Conservation (phyloP, 345 rosid genomes). For the Barbarea vulgaris region DNA sequence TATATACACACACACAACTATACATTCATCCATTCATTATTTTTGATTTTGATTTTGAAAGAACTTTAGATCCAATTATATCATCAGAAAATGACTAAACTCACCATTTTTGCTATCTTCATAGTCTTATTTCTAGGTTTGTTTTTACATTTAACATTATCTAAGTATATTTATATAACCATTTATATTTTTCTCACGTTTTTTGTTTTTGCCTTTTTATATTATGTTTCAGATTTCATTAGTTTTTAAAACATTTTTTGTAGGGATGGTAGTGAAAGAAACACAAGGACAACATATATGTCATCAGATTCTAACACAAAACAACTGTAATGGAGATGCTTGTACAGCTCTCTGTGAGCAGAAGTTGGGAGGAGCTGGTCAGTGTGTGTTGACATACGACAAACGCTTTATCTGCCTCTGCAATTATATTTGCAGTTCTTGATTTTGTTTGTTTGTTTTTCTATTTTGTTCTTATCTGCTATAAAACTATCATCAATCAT, state of each 20-base stretch:
- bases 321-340: conserved; percentile 10
- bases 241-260: neutral
- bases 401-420: conserved; percentile 22
- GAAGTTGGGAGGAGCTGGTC: conserved; percentile 31
- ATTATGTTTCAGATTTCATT: neutral
- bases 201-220: neutral
- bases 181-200: neutral
- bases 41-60: neutral
- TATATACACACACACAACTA: too few relatives aligned
- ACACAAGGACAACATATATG: conserved; percentile 37
- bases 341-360: conserved; percentile 20
- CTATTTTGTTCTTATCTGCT: neutral
- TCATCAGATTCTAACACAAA: neutral
- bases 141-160: conserved; percentile 1
- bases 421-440: conserved; percentile 5
- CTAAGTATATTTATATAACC: neutral
- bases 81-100: conserved; percentile 21
- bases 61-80: neutral
- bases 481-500: neutral
- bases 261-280: conserved; percentile 29
- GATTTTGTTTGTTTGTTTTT: neutral
- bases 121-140: conserved; percentile 25
- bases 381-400: conserved; percentile 15
- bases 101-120: conserved; percentile 7
- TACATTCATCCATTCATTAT: neutral